Evolutionary conservation across 139 green algal genomes (phyloP), one percentile per base, ranked within the genome.

Genomic region (Deuterostichococcus epilithicus): DNA sequence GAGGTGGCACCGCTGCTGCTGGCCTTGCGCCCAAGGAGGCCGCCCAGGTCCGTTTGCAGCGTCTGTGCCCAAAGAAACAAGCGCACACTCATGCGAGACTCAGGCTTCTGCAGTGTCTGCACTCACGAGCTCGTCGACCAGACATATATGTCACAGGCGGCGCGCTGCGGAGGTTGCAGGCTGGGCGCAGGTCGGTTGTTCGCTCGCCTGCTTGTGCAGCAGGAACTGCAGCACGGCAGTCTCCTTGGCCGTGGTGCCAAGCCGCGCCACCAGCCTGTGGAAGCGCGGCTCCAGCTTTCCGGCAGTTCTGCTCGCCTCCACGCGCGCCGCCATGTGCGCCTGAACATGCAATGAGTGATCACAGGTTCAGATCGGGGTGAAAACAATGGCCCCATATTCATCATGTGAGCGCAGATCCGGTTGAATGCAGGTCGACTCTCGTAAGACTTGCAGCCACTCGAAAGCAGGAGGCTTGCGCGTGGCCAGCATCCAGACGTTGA

Each of bases 151-250:
- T n/a, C n/a, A n/a, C n/a, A n/a, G n/a, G n/a, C n/a, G n/a, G n/a
- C n/a, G n/a, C n/a, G n/a, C n/a, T n/a, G n/a, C 72, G 42, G 34
- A 68, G 10, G 36, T 68, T 25, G 72, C 25, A 33, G 68, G 26
- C n/a, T 69, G 15, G 45, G 32, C 68, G 72, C 33, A 76, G 32
- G 60, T 26, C 13, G 45, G 39, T 25, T 76, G 45, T 32, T 66
- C 39, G 47, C 39, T 37, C 33, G 60, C 74, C 67, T 78, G 74
- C 36, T 71, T 71, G 23, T 72, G 59, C 28, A 78, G 74, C 28
- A 78, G 26, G 37, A 45, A 71, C 35, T 60, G 34, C 74, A 78
- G 42, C 26, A 36, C 58, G 23, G 70, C 58, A 30, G 35, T 39
- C 36, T 78, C 74, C 59, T 78, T 78, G 10, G 42, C 34, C 13